phyloP scores from a whole-genome alignment of 2,329 filamentous ascomycete genomes.

The Karstenula rhodostoma region DNA sequence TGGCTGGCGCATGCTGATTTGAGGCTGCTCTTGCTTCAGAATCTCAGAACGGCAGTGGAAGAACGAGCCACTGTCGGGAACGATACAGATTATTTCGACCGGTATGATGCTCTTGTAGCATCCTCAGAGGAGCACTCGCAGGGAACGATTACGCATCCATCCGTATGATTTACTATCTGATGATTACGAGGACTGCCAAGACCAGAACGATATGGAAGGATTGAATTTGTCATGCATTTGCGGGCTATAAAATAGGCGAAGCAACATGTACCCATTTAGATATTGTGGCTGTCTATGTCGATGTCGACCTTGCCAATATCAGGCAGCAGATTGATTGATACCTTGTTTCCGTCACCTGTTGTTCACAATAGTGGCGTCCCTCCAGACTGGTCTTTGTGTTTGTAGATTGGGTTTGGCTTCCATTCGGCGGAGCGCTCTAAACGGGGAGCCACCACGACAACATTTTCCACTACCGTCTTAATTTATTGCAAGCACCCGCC shows the following conservation, averaged over 20 bases:
- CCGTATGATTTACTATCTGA: background rate
- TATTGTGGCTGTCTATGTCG: too few relatives aligned
- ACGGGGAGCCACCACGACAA: too few relatives aligned
- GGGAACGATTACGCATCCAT: background rate
- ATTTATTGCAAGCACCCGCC: too few relatives aligned
- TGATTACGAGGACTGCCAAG: background rate
- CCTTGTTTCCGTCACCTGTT: too few relatives aligned
- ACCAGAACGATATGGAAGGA: background rate
- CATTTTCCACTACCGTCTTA: too few relatives aligned
- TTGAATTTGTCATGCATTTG: background rate
- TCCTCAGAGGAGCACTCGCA: background rate
- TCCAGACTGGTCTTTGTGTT: too few relatives aligned
- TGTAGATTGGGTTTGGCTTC: too few relatives aligned
- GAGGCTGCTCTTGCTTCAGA: slow-evolving; percentile 14
- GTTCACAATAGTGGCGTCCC: too few relatives aligned
- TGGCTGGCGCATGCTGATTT: slow-evolving; percentile 13
- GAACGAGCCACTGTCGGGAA: background rate
- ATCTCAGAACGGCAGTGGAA: background rate
- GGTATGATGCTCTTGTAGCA: background rate
- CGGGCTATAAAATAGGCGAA: background rate
- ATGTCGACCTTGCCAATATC: too few relatives aligned
- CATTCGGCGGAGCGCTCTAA: too few relatives aligned
- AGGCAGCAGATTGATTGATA: too few relatives aligned
- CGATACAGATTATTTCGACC: background rate
- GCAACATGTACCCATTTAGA: background rate